Percentiles rank a stretch among this genome's conserved stretches.
phyloP scores from a whole-genome alignment of 1,284 basidiomycete species.

The Stygiomarasmius scandens region DNA sequence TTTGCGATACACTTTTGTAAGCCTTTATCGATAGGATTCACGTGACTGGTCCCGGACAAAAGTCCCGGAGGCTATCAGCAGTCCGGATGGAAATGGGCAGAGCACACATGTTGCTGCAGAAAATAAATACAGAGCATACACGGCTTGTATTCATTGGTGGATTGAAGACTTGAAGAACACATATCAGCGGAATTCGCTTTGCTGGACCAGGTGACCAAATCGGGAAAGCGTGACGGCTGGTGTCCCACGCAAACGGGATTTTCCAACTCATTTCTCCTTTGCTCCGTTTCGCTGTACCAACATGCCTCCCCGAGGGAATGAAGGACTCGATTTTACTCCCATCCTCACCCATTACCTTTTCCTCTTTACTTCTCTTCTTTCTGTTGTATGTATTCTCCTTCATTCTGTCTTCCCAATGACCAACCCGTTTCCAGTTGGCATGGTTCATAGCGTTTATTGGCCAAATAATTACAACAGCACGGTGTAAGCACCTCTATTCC shows the following conservation, averaged over 20 bases:
- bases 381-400: constrained; percentile 57
- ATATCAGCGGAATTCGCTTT: too few species aligned
- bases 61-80: background rate
- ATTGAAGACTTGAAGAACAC: too few species aligned
- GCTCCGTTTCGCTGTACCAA: constrained; percentile 14
- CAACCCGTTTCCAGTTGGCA: constrained; percentile 55
- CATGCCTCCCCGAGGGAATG: constrained; percentile 58
- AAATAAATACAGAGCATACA: too few species aligned
- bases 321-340: constrained; percentile 78
- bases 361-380: constrained; percentile 82
- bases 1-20: constrained; percentile 10
- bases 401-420: constrained; percentile 11
- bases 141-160: too few species aligned
- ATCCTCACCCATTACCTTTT: constrained; percentile 91
- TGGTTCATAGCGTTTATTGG: constrained; percentile 95
- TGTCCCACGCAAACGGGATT: background rate
- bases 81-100: background rate
- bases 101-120: too few species aligned
- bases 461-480: constrained; percentile 69
- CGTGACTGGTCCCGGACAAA: background rate
- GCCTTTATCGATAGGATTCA: constrained; percentile 13
- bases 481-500: constrained; percentile 47
- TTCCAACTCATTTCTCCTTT: constrained; percentile 1
- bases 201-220: background rate
- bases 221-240: background rate